Conservation (phyloP, 139 green algal species). For the Chlorella sp. region DNA sequence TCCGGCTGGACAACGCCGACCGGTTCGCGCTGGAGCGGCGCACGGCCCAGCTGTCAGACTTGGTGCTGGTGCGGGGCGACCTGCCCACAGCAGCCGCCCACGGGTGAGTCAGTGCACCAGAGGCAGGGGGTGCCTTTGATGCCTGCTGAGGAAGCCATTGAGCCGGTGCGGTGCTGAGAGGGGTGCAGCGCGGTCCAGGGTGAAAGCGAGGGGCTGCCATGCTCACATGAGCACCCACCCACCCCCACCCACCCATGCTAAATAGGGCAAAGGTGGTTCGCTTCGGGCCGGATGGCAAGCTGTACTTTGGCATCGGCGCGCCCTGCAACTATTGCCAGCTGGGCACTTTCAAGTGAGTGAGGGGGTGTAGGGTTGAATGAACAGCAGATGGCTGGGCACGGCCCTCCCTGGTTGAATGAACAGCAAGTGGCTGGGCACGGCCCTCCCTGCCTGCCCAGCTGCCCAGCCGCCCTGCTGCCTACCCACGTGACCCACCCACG, state of each 20-base stretch:
- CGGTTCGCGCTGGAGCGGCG: not conserved
- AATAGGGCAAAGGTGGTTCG: slow-evolving; percentile 26
- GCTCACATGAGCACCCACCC: too few species aligned
- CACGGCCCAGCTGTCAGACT: not conserved
- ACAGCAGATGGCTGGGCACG: too few species aligned
- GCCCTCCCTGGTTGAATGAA: not conserved
- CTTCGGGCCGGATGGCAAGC: slow-evolving; percentile 42
- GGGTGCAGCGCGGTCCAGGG: too few species aligned
- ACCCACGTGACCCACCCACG: too few species aligned
- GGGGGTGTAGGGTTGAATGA: too few species aligned
- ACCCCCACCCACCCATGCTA: too few species aligned
- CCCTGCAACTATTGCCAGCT: slow-evolving; percentile 31
- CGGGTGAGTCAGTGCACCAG: not conserved
- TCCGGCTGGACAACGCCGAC: slow-evolving; percentile 33
- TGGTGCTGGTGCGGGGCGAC: slow-evolving; percentile 12
- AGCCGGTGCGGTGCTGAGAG: not conserved
- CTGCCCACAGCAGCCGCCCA: slow-evolving; percentile 6
- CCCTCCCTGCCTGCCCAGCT: not conserved
- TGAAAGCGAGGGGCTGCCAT: too few species aligned
- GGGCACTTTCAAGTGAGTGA: too few species aligned
- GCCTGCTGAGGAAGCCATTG: not conserved
- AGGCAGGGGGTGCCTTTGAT: too few species aligned
- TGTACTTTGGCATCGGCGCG: slow-evolving; percentile 42
- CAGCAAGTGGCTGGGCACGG: too few species aligned
- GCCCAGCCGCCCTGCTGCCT: too few species aligned